Conservation (phyloP, 31 red algal genomes). For the Asparagopsis taxiformis region DNA sequence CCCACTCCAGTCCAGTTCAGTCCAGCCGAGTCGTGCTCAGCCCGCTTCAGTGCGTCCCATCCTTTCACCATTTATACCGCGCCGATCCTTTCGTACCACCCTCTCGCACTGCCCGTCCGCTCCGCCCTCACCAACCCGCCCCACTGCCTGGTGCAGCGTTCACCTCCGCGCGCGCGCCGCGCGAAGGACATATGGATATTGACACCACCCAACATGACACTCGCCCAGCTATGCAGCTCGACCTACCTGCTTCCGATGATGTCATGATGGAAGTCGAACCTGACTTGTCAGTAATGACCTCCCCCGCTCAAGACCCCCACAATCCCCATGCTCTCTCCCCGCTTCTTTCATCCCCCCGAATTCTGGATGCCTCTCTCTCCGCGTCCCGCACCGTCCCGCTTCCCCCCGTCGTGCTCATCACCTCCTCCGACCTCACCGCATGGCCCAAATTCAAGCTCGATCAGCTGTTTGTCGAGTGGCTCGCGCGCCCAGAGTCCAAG, state of each 20-base stretch:
- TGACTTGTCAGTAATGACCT: constrained; percentile 7
- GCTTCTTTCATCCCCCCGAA: constrained; percentile 5
- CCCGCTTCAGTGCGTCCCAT: no score
- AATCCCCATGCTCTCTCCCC: constrained; percentile 1
- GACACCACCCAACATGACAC: constrained; percentile 54
- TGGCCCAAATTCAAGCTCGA: constrained; percentile 88
- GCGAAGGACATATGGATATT: no score
- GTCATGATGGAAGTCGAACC: constrained; percentile 74
- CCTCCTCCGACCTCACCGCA: constrained; percentile 54
- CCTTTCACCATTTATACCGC: no score
- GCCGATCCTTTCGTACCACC: no score
- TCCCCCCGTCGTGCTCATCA: constrained; percentile 44
- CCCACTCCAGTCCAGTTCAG: no score
- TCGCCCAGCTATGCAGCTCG: constrained; percentile 44
- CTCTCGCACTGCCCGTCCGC: no score
- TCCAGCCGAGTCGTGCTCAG: no score
- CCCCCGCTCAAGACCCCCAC: constrained; percentile 12
- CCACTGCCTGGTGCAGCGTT: no score
- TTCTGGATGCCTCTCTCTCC: constrained; percentile 12
- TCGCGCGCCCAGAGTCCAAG: constrained; percentile 58
- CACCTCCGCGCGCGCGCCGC: no score
- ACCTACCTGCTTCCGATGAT: constrained; percentile 29
- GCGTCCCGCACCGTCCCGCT: constrained; percentile 17
- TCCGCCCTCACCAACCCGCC: no score
- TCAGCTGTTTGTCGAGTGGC: constrained; percentile 80